phyloP scores from a whole-genome alignment of 1,284 basidiomycete species.

The Pholiota adiposa region DNA sequence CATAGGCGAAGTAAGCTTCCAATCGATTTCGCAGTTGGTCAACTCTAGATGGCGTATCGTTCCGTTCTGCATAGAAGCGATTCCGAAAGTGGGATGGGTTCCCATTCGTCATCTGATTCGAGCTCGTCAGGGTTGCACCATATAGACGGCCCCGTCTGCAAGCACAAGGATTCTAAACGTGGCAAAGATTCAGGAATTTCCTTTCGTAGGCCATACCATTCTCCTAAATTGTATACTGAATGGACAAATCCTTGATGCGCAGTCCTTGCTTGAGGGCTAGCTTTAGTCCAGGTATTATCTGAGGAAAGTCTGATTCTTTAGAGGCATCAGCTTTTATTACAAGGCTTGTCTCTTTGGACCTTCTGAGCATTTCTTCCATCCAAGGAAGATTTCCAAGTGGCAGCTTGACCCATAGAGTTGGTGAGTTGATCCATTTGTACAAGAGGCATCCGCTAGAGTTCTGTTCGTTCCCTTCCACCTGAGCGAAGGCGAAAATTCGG shows the following conservation, averaged over 20 bases:
- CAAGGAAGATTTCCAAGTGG: conserved; percentile 23
- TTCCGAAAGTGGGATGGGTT: neutral
- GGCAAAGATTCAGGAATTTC: neutral
- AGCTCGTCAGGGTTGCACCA: no score
- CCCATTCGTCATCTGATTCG: neutral
- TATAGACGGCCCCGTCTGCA: neutral
- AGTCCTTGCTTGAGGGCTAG: conserved; percentile 3
- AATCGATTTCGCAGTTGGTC: conserved; percentile 25
- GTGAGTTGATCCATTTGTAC: conserved; percentile 9
- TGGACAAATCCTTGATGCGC: neutral
- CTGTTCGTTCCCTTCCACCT: neutral
- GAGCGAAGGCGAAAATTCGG: conserved; percentile 11
- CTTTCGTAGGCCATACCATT: neutral
- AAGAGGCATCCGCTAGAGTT: neutral
- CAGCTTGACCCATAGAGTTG: conserved; percentile 16
- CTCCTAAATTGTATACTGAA: neutral
- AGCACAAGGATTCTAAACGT: neutral
- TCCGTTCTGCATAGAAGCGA: conserved; percentile 3
- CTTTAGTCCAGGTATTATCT: neutral
- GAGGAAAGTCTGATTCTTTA: neutral
- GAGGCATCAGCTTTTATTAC: conserved; percentile 11
- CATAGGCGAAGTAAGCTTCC: conserved; percentile 23
- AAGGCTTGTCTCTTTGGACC: conserved; percentile 31
- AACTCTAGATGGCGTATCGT: conserved; percentile 25
- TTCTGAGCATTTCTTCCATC: conserved; percentile 30